Evolutionary conservation across 1,284 basidiomycete genomes (phyloP), one percentile per base, ranked within the genome.

Genomic region (Cryptococcus jaspeensis): DNA sequence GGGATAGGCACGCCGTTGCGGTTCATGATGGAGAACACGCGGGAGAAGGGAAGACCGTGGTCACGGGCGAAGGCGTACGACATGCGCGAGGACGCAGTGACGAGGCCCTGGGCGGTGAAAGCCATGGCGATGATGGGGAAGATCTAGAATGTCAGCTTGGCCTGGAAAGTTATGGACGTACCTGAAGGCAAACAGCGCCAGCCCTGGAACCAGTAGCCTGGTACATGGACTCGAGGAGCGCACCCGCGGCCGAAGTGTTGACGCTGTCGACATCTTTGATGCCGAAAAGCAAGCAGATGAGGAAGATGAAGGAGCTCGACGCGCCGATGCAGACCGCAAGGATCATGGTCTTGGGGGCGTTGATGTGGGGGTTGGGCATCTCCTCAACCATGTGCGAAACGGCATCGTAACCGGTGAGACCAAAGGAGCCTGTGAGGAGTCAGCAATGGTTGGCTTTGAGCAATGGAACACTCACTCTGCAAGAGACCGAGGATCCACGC

Each of bases 11-110:
- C 81, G 54, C 81, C 81, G 43, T 74, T 75, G 38, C 57, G 57
- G 63, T 83, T 81, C 61, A 86, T 79, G 35, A 73, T 75, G 1
- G 83, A 71, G 68, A 87, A 84, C 48, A 80, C 67, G 2, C 54
- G 48, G 25, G 83, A 81, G 63, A 86, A 82, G 1, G 85, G 86
- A 20, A 88, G 80, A 8, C 85, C 87, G 52, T 80, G 78, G 74
- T 89, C 88, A 1, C 86, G 80, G 0, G 87, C 86, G 62, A 89
- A 88, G 38, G 84, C 83, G 78, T 85, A 86, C 1, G 84, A 84
- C 67, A 86, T 84, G 18, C 87, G 81, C 1, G 85, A 87, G 12
- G 84, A 82, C 2, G 84, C 85, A 48, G 84, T 85, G 56, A 84
- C 81, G 60, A 86, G 83, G 20, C 84, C 72, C 53, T 66, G 64